Conservation (phyloP, 805 yeast species). For the Alloascoidea hylecoeti region DNA sequence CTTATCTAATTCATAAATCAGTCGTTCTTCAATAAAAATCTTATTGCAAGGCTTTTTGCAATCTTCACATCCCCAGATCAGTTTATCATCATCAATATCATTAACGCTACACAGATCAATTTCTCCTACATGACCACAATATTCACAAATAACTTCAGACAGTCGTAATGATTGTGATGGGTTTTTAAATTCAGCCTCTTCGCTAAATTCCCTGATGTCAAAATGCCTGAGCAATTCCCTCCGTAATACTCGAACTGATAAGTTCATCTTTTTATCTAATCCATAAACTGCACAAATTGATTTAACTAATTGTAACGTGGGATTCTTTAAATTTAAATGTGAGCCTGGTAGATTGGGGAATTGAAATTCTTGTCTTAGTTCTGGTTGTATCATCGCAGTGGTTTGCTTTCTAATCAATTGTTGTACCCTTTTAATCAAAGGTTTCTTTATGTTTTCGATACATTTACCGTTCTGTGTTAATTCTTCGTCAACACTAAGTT, state of each 20-base stretch:
- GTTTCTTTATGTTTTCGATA: constrained; percentile 39
- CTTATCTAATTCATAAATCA: constrained; percentile 50
- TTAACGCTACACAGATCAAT: constrained; percentile 59
- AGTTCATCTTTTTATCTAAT: constrained; percentile 44
- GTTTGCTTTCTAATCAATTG: constrained; percentile 56
- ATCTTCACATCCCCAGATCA: constrained; percentile 47
- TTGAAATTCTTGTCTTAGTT: constrained; percentile 45
- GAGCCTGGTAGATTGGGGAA: constrained; percentile 76
- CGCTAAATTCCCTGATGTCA: constrained; percentile 76
- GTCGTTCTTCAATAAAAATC: constrained; percentile 62
- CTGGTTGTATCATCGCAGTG: constrained; percentile 57
- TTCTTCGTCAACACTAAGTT: constrained; percentile 6
- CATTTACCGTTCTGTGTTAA: neutral
- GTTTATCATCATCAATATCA: constrained; percentile 5
- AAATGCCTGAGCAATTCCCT: constrained; percentile 59
- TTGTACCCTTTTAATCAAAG: constrained; percentile 51
- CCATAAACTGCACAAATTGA: constrained; percentile 57
- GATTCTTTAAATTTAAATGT: constrained; percentile 41
- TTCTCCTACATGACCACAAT: constrained; percentile 63
- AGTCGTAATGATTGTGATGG: constrained; percentile 62
- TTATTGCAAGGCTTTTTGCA: constrained; percentile 56
- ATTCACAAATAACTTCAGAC: constrained; percentile 60
- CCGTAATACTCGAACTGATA: constrained; percentile 66
- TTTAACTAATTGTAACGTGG: constrained; percentile 72
- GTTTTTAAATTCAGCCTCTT: constrained; percentile 54